Conservation (phyloP, 768 basidiomycete genomes). For the Podaxis sp. region DNA sequence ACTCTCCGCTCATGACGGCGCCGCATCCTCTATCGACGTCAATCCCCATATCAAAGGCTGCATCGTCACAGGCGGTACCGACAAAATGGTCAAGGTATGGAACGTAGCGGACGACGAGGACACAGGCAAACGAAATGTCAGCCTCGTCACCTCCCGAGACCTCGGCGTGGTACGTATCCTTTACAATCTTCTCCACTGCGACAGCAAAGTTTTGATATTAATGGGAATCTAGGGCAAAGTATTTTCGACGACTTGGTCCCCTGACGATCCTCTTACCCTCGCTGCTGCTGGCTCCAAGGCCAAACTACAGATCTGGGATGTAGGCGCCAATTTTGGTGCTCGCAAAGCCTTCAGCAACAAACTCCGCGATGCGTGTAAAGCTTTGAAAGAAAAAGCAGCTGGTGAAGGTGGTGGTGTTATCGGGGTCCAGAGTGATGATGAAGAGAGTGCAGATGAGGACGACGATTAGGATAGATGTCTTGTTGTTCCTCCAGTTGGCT, state of each 20-base stretch:
- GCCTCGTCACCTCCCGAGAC: conserved; percentile 83
- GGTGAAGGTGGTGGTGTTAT: conserved; percentile 61
- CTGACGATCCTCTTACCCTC: conserved; percentile 90
- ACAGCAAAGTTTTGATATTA: not conserved
- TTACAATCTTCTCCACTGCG: not conserved
- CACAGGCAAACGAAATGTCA: conserved; percentile 70
- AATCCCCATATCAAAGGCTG: conserved; percentile 90
- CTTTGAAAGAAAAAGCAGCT: conserved; percentile 59
- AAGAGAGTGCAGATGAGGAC: conserved; percentile 58
- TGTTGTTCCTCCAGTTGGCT: no score
- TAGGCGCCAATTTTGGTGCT: conserved; percentile 79
- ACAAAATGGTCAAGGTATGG: conserved; percentile 97
- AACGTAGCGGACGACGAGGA: conserved; percentile 72
- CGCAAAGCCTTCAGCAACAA: conserved; percentile 83
- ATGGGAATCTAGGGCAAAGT: conserved; percentile 78
- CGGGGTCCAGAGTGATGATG: conserved; percentile 68
- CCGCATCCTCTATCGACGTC: conserved; percentile 85
- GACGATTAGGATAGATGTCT: conserved; percentile 17
- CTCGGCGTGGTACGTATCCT: conserved; percentile 75
- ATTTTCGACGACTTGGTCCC: conserved; percentile 88
- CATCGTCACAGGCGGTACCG: conserved; percentile 90
- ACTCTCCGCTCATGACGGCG: conserved; percentile 89
- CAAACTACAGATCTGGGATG: conserved; percentile 94
- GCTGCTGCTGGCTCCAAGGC: conserved; percentile 95
- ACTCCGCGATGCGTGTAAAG: conserved; percentile 69